Percentiles rank a stretch among this genome's conserved stretches.
These are phyloP conservation scores for Hydnomerulius pinastri DNA, from an alignment of 768 basidiomycete genomes.

Conservation along the genomic window DNA sequence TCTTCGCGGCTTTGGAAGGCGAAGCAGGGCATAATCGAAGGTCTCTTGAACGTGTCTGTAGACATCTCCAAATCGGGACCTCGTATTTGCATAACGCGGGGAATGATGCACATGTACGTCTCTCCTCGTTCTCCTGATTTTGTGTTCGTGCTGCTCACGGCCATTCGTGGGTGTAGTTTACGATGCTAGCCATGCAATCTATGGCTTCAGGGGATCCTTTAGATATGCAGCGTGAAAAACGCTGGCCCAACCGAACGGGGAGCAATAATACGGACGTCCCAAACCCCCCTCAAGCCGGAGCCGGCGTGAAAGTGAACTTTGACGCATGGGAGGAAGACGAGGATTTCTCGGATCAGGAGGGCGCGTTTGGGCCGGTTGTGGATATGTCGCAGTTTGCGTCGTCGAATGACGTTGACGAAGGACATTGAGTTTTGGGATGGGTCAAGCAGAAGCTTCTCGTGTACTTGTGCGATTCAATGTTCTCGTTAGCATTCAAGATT, in stretches of 20 bases:
- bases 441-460: neutral
- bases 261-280: slow-evolving; percentile 9
- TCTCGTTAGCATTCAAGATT: too few species aligned
- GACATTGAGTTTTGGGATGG: too few species aligned
- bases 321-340: slow-evolving; percentile 59
- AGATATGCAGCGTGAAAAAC: slow-evolving; percentile 73
- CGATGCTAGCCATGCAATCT: slow-evolving; percentile 58
- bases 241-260: slow-evolving; percentile 70
- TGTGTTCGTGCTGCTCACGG: too few species aligned
- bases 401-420: slow-evolving; percentile 4
- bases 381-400: slow-evolving; percentile 10
- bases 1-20: slow-evolving; percentile 77
- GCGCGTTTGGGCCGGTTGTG: slow-evolving; percentile 29
- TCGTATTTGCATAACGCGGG: slow-evolving; percentile 78
- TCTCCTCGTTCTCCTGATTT: neutral
- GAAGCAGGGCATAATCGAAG: slow-evolving; percentile 51
- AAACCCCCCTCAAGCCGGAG: slow-evolving; percentile 22
- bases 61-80: slow-evolving; percentile 58
- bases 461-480: too few species aligned
- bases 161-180: slow-evolving; percentile 53
- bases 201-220: slow-evolving; percentile 78
- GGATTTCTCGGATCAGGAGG: slow-evolving; percentile 48
- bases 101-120: slow-evolving; percentile 78
- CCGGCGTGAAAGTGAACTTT: slow-evolving; percentile 55
- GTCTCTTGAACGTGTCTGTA: slow-evolving; percentile 61